A percentile compares a stretch with the other conserved stretches of the same genome.
These are phyloP conservation scores for Cercospora zeina DNA, from an alignment of 2,329 filamentous ascomycete species.

Conservation along the genomic window DNA sequence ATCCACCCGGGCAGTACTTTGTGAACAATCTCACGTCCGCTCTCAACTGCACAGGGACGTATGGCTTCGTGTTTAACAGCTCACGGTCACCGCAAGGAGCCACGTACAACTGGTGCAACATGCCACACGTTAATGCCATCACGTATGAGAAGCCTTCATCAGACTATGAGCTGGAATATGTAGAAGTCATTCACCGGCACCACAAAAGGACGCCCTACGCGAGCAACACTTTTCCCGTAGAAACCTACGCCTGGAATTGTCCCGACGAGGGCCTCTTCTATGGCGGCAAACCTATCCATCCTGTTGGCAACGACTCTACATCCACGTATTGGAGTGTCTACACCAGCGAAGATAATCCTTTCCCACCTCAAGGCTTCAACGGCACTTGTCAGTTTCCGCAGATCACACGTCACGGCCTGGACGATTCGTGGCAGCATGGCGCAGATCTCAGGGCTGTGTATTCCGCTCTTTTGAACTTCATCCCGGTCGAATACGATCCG, in stretches of 20 bases:
- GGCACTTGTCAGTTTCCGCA: conserved; percentile 80
- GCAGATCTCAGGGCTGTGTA: conserved; percentile 77
- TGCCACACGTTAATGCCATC: conserved; percentile 72
- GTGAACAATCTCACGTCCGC: conserved; percentile 64
- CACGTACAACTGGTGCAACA: conserved; percentile 80
- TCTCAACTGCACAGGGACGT: conserved; percentile 61
- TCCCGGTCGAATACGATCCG: conserved; percentile 55
- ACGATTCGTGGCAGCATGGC: conserved; percentile 75
- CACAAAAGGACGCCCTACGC: conserved; percentile 83
- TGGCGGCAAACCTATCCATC: conserved; percentile 61
- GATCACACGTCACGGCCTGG: conserved; percentile 69
- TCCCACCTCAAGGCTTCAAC: conserved; percentile 64
- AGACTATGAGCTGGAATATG: conserved; percentile 67
- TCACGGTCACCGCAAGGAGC: conserved; percentile 56
- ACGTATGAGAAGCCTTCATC: conserved; percentile 61
- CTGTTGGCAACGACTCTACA: conserved; percentile 52
- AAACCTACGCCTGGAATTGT: conserved; percentile 73
- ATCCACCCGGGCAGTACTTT: conserved; percentile 56
- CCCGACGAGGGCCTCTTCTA: conserved; percentile 68
- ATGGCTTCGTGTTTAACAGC: conserved; percentile 73
- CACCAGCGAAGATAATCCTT: conserved; percentile 65
- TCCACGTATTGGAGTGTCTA: conserved; percentile 66
- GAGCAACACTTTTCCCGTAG: conserved; percentile 72
- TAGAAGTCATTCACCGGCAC: conserved; percentile 80
- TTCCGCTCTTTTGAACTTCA: conserved; percentile 65